Evolutionary conservation across 139 green algal genomes (phyloP).

Genomic region (Diplosphaera chodatii): DNA sequence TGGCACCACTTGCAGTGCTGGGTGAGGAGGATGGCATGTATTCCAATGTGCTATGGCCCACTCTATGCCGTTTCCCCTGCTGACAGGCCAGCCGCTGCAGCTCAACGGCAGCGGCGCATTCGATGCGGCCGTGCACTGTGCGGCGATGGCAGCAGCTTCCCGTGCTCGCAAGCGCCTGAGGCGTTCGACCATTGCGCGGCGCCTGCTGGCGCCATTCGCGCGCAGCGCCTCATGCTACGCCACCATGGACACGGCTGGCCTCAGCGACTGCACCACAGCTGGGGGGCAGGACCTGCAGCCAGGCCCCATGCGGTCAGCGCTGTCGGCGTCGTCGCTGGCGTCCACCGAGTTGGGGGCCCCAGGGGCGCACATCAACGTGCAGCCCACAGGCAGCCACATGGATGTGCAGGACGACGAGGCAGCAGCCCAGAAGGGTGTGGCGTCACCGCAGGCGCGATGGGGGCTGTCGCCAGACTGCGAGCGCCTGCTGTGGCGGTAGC

Average conservation of each 20-base stretch:
- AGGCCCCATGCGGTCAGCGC: background rate
- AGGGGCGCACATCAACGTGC: background rate
- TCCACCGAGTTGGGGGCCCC: background rate
- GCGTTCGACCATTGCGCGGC: background rate
- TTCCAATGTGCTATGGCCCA: no score
- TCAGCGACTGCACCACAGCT: background rate
- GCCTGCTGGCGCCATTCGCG: background rate
- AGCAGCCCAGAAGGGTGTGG: background rate
- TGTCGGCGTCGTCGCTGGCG: background rate
- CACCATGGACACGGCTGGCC: background rate
- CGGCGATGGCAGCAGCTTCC: slow-evolving; percentile 36
- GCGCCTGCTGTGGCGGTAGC: background rate
- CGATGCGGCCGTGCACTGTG: slow-evolving; percentile 47
- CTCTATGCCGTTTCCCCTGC: no score
- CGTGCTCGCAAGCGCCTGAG: slow-evolving; percentile 12
- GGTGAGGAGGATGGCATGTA: no score
- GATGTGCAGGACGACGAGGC: no score
- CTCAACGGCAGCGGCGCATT: slow-evolving; percentile 40
- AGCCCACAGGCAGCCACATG: background rate
- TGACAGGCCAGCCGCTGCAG: slow-evolving; percentile 33
- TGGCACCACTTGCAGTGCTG: background rate
- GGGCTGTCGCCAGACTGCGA: background rate
- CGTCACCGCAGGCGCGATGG: background rate
- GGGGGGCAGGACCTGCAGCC: background rate
- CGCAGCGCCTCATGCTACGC: background rate